phyloP scores from a whole-genome alignment of 176 grass and related monocot species.

The Triticum monococcum region DNA sequence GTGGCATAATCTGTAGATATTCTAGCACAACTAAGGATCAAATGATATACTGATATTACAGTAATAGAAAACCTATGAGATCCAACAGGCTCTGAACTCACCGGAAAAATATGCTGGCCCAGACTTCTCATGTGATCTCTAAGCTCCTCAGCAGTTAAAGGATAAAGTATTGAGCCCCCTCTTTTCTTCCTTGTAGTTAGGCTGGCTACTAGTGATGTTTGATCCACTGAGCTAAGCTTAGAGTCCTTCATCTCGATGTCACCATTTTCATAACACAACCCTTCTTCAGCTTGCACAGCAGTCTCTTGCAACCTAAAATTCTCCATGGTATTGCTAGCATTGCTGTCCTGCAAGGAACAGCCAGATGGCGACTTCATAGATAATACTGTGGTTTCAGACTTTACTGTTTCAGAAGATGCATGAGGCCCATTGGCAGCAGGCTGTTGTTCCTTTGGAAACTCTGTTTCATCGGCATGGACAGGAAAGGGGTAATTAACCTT shows the following conservation, averaged over 20 bases:
- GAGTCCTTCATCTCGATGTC: conserved; percentile 27
- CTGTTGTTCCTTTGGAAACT: conserved; percentile 6
- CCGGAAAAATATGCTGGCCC: conserved; percentile 45
- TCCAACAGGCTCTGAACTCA: conserved; percentile 32
- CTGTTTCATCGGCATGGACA: conserved; percentile 25
- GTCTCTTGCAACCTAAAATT: conserved; percentile 8
- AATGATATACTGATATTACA: background rate
- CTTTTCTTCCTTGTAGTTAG: conserved; percentile 32
- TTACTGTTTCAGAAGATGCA: conserved; percentile 20
- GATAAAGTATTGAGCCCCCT: conserved; percentile 75
- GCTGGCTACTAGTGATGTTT: conserved; percentile 17
- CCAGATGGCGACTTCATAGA: conserved; percentile 14
- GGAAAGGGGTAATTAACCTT: conserved; percentile 27
- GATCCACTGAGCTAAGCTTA: conserved; percentile 28
- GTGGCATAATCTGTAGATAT: background rate
- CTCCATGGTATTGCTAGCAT: conserved; percentile 9
- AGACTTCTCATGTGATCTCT: conserved; percentile 79
- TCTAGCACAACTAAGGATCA: background rate
- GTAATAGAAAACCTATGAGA: background rate
- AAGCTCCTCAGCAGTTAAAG: conserved; percentile 66
- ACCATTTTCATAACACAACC: conserved; percentile 6
- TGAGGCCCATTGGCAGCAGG: conserved; percentile 11
- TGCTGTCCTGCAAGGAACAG: conserved; percentile 9
- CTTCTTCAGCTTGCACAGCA: conserved; percentile 19
- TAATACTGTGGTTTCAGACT: conserved; percentile 21